Evolutionary conservation across 768 basidiomycete species (phyloP), one percentile per base, ranked within the genome.

Genomic region (Pleurotus pulmonarius): DNA sequence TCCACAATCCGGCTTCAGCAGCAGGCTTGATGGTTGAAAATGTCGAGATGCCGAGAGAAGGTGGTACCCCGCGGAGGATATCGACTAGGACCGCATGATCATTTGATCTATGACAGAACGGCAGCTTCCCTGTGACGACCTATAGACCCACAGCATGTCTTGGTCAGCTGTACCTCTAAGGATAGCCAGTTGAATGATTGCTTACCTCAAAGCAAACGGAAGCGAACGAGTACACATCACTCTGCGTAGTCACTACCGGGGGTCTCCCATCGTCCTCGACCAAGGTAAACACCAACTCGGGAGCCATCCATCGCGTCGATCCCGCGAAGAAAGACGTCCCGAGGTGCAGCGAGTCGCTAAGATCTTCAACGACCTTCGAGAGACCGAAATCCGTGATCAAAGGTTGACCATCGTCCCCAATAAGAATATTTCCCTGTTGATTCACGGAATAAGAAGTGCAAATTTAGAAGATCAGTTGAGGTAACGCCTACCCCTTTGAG

Each of bases 301-400:
- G 84, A 0, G 84, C 84, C 79, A 81, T 79, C 76, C 79, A 82
- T 22, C 79, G 64, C 5, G 76, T 77, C 2, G 77, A 75, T 15
- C 79, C 79, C 13, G 75, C 77, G 56, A 79, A 78, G 63, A 75
- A 73, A 0, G 76, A 79, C 0, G 77, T 72, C 5, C 67, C 69
- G 22, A 66, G 66, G 46, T 68, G 72, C 56, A 71, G 69, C 24
- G 74, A 67, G 34, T 69, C 68, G 6, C 73, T 67, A 46, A 84
- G 70, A 16, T 85, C 83, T 58, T 81, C 81, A 46, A 81, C 72
- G 52, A 85, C 80, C 56, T 77, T 81, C 20, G 82, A 83, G 4
- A 85, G 67, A 2, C 85, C 85, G 58, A 86, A 86, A 63, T 86
- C 85, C 0, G 82, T 82, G 45, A 85, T 81, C 57, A 85, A 70